Evolutionary conservation across 306 rosid species (phyloP), one percentile per base, ranked within the genome.

Genomic region (Casuarina glauca): DNA sequence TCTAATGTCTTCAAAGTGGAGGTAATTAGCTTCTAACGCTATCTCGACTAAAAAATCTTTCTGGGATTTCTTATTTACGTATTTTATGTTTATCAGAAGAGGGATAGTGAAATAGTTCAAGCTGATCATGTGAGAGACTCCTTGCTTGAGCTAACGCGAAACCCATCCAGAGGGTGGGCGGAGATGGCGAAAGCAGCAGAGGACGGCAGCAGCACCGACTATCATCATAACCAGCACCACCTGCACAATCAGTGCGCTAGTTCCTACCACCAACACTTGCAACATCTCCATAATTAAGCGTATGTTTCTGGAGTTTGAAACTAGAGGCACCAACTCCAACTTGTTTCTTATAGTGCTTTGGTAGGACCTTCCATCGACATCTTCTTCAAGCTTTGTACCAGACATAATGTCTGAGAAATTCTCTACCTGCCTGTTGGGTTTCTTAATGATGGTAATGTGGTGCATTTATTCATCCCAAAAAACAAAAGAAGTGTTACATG

Each of bases 101-200:
- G 86, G 77, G 97, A 95, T 70, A 87, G 86, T 53, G 90, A 87
- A 78, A 73, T 84, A 74, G 86, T 95, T 60, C 89, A 89, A 76
- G 97, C 97, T 75, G 97, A 91, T 76, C 82, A 93, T 76, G 89
- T 90, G 50, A 93, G 93, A 52, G 93, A 95, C 69, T 91, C 93
- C 0, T 63, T 95, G 64, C 74, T 93, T 38, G 97, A 92, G 79
- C 83, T 95, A 10, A 95, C 90, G 41, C n/a, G 93, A 78, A 87
- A 87, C 64, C 87, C 91, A 63, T 78, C 73, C 1, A 75, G 81
- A 85, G 90, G 85, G 15, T 72, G 85, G 85, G 52, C 80, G 13
- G 91, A 92, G 80, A 86, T 83, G 79, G 78, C 76, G 10, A 84
- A 83, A 51, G 63, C 80, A 3, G 32, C 86, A 5, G 94, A 90